phyloP scores from a whole-genome alignment of 139 green algal species.

The Microglena sp. region DNA sequence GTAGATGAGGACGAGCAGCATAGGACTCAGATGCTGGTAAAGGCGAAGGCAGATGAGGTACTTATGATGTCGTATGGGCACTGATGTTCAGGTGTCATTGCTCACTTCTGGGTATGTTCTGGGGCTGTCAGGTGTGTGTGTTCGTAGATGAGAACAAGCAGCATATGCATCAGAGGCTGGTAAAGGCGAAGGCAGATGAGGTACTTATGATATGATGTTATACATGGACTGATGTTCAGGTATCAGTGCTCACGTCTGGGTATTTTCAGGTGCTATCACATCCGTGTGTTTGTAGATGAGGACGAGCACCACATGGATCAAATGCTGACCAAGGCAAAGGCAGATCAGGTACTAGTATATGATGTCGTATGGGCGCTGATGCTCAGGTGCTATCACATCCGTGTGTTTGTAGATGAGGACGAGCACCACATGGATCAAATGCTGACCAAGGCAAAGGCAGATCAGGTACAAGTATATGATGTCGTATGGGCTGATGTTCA shows the following conservation, averaged over 20 bases:
- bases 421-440: conserved; percentile 41
- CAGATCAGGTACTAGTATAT: conserved; percentile 34
- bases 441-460: conserved; percentile 37
- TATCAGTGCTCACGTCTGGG: no score
- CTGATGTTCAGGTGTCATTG: no score
- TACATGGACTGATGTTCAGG: no score
- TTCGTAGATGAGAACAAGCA: no score
- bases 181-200: conserved; percentile 37
- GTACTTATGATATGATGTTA: conserved; percentile 10
- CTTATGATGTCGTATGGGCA: neutral
- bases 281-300: no score
- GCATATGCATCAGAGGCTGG: conserved; percentile 44
- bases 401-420: no score
- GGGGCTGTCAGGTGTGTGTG: no score
- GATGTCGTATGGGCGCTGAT: neutral
- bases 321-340: conserved; percentile 38
- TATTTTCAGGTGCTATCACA: no score
- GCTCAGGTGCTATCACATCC: no score
- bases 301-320: conserved; percentile 43
- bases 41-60: conserved; percentile 40
- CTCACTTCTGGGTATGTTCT: no score
- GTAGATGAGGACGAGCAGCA: no score
- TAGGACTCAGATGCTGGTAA: conserved; percentile 40
- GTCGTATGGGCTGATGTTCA: no score
- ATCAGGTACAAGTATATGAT: conserved; percentile 28